Evolutionary conservation across 495 filamentous ascomycete species (phyloP), one percentile per base, ranked within the genome.

Genomic region (Penicillium mononematosum): DNA sequence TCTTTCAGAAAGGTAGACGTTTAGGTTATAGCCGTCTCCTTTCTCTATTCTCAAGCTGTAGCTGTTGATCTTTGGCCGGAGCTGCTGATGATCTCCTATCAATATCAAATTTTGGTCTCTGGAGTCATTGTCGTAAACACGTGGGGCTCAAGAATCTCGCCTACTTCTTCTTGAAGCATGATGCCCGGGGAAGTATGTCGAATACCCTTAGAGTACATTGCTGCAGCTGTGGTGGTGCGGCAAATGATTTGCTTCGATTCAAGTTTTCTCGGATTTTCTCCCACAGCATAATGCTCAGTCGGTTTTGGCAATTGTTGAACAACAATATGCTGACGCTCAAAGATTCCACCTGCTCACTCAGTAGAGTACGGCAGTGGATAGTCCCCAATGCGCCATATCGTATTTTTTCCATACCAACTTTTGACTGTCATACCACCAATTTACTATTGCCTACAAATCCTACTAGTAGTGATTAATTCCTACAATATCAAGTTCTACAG

Each of bases 51-150:
- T 83, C 0, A 93, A 72, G 5, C 66, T 71, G 59, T 87, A 87
- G 53, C 83, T 86, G 56, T 85, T 84, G 36, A 85, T 76, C 55
- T 88, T 89, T 0, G 89, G 90, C 4, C 89, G 78, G 4, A 94
- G 77, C 55, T 94, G 89, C 58, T 86, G 79, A 60, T 92, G 88
- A 58, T 94, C 90, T 3, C 90, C 90, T 36, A 92, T 92, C 11
- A 92, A 67, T 8, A 90, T 75, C 3, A 90, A 61, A 32, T 92
- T 59, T 89, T 81, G 11, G 85, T 86, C 0, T 78, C 67, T 0
- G 81, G 68, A 0, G 72, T 66, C 25, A 94, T 61, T 0, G 87
- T 82, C 0, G 88, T 85, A 0, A 92, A 66, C 36, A 91, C 75
- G 61, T 92, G 85, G 22, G 76, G 81, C 62, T 94, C 89, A 2